Percentiles rank a stretch among this genome's conserved stretches.
Conservation (phyloP, 2,329 filamentous ascomycete species). For the Epichloe hybrida region DNA sequence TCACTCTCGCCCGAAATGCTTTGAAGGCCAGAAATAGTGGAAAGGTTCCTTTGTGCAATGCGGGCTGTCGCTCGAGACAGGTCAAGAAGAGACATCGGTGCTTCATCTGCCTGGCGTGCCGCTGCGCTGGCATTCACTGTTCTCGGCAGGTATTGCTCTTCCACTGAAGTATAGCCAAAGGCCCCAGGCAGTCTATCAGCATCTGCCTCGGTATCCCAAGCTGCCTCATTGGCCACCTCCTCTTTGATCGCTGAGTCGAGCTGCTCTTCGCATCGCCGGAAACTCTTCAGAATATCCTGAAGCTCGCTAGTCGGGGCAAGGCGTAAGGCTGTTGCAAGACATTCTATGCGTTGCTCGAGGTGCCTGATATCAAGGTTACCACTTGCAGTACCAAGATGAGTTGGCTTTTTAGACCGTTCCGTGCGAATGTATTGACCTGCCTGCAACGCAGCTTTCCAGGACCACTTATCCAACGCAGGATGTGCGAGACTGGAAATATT, state of each 20-base stretch:
- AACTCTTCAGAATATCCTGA: constrained; percentile 62
- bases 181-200: constrained; percentile 41
- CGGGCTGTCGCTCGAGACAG: constrained; percentile 47
- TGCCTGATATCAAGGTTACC: constrained; percentile 52
- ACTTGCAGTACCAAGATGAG: constrained; percentile 45
- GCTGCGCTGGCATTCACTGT: constrained; percentile 22
- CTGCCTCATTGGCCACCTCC: constrained; percentile 55
- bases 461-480: constrained; percentile 45
- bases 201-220: constrained; percentile 56
- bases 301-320: constrained; percentile 58
- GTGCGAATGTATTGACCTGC: constrained; percentile 61
- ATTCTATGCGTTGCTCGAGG: constrained; percentile 69
- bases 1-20: constrained; percentile 10
- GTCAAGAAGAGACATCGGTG: constrained; percentile 53
- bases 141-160: constrained; percentile 14
- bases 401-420: constrained; percentile 37
- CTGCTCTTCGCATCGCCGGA: constrained; percentile 67
- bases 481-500: neutral
- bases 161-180: constrained; percentile 26
- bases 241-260: constrained; percentile 51
- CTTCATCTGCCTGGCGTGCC: constrained; percentile 33
- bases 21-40: constrained; percentile 39
- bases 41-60: constrained; percentile 44
- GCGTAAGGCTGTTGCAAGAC: constrained; percentile 60
- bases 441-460: constrained; percentile 66